Evolutionary conservation across 2,329 filamentous ascomycete genomes (phyloP), one percentile per base, ranked within the genome.

Genomic region (Neonectria coccinea): DNA sequence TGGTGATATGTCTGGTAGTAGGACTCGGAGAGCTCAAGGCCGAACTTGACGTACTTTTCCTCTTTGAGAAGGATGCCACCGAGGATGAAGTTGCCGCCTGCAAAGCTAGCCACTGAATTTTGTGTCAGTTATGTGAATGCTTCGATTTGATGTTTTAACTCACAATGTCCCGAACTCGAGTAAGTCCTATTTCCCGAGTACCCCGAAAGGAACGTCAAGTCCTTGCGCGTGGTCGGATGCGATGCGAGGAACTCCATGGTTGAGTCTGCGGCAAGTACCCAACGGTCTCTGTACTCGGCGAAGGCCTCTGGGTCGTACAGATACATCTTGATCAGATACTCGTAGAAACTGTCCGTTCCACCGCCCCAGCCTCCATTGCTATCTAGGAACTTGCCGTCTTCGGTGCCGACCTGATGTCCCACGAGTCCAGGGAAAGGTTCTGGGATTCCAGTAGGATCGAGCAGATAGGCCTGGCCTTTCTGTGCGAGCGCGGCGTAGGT

Each of bases 281-380:
- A 97, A 52, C 88, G 88, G 67, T 94, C 90, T 72, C 85, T 88
- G 80, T 95, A 93, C 3, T 78, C 66, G 2, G 73, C 78, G 72
- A 92, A 97, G 3, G 88, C 84, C 6, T 77, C 70, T 0, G 88
- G 83, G 74, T 95, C 91, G 76, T 97, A 97, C 59, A 95, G 79
- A 73, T 90, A 97, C 92, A 96, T 95, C 82, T 97, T 97, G 78
- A 97, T 90, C 33, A 97, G 86, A 73, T 97, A 97, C 79, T 97
- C 93, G 80, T 97, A 97, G 80, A 91, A 97, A 47, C 89, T 92
- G 77, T 97, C 93, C 31, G 86, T 86, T 7, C 91, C 91, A 55
- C 91, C 92, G 42, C 87, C 86, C 93, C 93, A 97, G 48, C 92
- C 91, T 56, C 94, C 93, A 2, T 70, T 73, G 25, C 85, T 85